Evolutionary conservation across 148 eudicot genomes (phyloP), one percentile per base, ranked within the genome.

Genomic region (Dianthus caryophyllus): DNA sequence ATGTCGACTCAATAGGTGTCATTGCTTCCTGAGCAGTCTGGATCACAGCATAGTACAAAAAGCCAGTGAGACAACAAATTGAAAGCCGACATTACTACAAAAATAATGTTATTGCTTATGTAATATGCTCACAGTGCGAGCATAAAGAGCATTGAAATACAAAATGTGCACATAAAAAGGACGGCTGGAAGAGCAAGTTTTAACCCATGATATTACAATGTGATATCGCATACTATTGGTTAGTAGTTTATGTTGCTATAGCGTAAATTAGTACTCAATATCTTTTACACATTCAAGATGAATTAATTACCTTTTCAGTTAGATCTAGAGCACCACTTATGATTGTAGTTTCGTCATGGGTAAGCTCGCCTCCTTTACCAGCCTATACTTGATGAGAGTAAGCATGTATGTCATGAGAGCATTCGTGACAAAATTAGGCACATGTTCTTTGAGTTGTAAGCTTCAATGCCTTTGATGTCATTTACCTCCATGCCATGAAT

Each of bases 11-110:
- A 63, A 91, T 91, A 70, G 97, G 97, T 20, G 97, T 91, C 97
- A 91, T 91, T 54, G 97, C 97, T 75, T 82, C 97, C 84, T 88
- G 81, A 41, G 97, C 97, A 68, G 96, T 91, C 97, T 91, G 90
- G 73, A 48, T 59, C 38, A 51, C 47, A 17, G 20, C 48, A 53
- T 17, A 52, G 54, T 50, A 65, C 57, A 26, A 59, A 68, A 56
- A 41, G 31, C 27, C 52, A 14, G 46, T 61, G 47, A 53, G 30
- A 44, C 61, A 41, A 43, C 17, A 51, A 50, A 51, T 33, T 47
- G 13, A 39, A 49, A 9, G 33, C 16, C 10, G 21, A 15, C 29
- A 21, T 17, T 17, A 30, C 11, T 18, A 31, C 10, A 13, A 36
- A 6, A 16, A 39, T 11, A n/a, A 62, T 21, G 11, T 4, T 21